Evolutionary conservation across 345 rosid species (phyloP), one percentile per base, ranked within the genome.

Genomic region (Physaria fendleri): DNA sequence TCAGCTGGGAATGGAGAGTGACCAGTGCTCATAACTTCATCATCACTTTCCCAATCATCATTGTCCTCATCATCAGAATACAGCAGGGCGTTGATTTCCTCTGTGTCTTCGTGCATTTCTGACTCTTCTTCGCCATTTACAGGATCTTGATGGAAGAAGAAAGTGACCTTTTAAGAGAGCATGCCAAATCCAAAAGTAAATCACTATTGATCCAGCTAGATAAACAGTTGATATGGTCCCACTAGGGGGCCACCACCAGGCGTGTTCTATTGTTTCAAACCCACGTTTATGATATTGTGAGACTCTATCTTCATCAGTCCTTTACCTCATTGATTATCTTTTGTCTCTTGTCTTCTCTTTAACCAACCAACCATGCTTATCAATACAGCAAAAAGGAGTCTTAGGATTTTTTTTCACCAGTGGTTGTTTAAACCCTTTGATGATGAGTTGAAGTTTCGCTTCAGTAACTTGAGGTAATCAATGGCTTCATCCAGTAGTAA

Each of bases 41-140:
- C 95, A 53, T 80, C 79, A 66, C 68, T 66, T 51, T 54, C 68
- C 46, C 76, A 72, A 44, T 59, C 82, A 59, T 74, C 78, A 56
- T 55, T 30, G 43, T 82, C 68, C 8, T 63, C 69, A 5, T 79
- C 89, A 64, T 85, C 95, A 0, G 99, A 93, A 72, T 87, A 89
- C 51, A 93, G 78, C 9, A 93, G 67, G 0, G 99, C 99, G 66
- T 93, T 77, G 52, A 93, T 65, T 77, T 93, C 99, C 20, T 89
- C 99, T 3, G 95, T 87, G 80, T 93, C 96, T 70, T 93, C 97
- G 27, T 81, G 97, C 95, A 83, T 80, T 68, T 92, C 97, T 40
- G 79, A 76, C 56, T 71, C 82, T 60, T 77, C 78, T 63, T 74
- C 77, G 25, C 57, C 80, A 59, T 68, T 35, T 35, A 65, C 84